Evolutionary conservation across 2,329 filamentous ascomycete species (phyloP), one percentile per base, ranked within the genome.

Genomic region (Venturia carpophila): DNA sequence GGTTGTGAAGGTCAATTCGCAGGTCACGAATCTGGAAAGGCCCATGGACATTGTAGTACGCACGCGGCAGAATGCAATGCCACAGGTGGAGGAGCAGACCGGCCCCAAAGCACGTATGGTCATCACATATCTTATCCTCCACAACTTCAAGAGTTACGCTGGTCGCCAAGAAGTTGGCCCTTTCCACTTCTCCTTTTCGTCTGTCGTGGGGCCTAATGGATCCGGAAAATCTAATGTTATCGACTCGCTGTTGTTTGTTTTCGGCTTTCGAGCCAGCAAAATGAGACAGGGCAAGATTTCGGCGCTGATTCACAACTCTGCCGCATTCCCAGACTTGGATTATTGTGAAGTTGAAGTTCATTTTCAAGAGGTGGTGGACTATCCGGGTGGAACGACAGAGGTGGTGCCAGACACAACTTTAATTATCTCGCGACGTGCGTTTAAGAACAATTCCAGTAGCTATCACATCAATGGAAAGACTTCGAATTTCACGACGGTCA

Each of bases 221-320:
- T 99, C 94, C 11, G 94, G 94, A 66, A 99, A 99, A 75, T 97
- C 94, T 27, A 99, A 99, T 71, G 95, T 99, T 68, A 99, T 99
- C 73, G 94, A 99, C 77, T 97, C 94, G 1, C 80, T 99, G 37
- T 84, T 99, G 0, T 99, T 99, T 72, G 94, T 99, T n/a, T 99
- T 99, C 73, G 94, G 95, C 64, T 99, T 99, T 79, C 88, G 94
- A 67, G 94, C 94, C 52, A 97, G 93, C 82, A 99, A 99, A 79
- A 99, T 99, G 94, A 85, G 94, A 72, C 94, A 99, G 76, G 94
- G 94, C 72, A 99, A 99, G 79, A 92, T 99, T 60, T 99, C 94
- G 0, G 94, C 94, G 4, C 80, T 99, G 61, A 99, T 99, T 69
- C 94, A 99, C 79, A 99, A 97, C 75, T 97, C 94, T 15, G 92